phyloP scores from a whole-genome alignment of 257 asterid genomes.

The Solanum piurae region DNA sequence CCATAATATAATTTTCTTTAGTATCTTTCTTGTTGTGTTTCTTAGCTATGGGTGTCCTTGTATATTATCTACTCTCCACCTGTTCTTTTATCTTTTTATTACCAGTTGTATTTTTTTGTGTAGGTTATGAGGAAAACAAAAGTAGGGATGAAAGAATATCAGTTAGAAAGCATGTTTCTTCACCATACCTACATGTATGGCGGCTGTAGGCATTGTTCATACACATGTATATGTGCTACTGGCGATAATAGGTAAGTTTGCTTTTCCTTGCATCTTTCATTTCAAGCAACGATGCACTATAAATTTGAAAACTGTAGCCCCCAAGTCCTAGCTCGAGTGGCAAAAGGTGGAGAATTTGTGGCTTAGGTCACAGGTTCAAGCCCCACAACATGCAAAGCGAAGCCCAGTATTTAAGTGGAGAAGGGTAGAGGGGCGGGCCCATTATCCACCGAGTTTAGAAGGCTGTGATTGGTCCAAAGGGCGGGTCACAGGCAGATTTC shows the following conservation, averaged over 20 bases:
- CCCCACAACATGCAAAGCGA: no score
- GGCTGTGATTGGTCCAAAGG: no score
- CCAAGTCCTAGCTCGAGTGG: no score
- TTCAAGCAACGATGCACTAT: background rate
- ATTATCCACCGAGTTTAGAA: no score
- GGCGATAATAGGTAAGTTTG: slow-evolving; percentile 60
- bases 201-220: slow-evolving; percentile 90
- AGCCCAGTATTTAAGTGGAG: no score
- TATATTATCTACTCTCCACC: background rate
- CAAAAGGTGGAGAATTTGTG: no score
- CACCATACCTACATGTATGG: slow-evolving; percentile 96
- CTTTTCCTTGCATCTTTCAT: background rate
- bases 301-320: background rate
- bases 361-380: no score
- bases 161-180: slow-evolving; percentile 83
- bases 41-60: background rate
- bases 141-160: slow-evolving; percentile 90
- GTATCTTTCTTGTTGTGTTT: background rate
- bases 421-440: no score
- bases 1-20: no score
- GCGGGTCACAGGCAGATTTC: no score
- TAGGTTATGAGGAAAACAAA: slow-evolving; percentile 79
- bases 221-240: slow-evolving; percentile 92
- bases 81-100: background rate
- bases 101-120: slow-evolving; percentile 13